Percentiles rank a stretch among this genome's conserved stretches.
Conservation (phyloP, 2,329 filamentous ascomycete species). For the Fusarium falciforme region DNA sequence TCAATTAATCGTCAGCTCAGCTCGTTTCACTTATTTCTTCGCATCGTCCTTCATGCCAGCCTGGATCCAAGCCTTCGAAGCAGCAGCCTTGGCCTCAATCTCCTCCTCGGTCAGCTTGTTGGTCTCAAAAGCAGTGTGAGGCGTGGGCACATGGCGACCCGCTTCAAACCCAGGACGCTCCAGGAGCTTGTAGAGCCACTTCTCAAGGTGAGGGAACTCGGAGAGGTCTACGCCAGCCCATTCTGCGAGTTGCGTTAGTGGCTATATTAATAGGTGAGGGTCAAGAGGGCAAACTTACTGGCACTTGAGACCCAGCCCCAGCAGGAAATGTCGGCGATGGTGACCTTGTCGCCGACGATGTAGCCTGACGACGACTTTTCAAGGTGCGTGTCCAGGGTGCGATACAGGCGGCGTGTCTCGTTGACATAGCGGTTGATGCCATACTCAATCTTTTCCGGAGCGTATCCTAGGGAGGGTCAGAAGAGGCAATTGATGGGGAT, state of each 20-base stretch:
- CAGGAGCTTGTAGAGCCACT: constrained; percentile 80
- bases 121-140: constrained; percentile 68
- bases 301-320: constrained; percentile 79
- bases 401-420: constrained; percentile 85
- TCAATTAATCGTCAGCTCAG: background rate
- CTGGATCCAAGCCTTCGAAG: constrained; percentile 73
- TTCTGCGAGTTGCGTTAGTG: constrained; percentile 37
- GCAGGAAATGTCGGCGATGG: constrained; percentile 82
- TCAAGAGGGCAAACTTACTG: constrained; percentile 48
- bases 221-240: constrained; percentile 68
- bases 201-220: constrained; percentile 80
- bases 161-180: constrained; percentile 78
- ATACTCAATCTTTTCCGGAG: constrained; percentile 84
- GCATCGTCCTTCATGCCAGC: constrained; percentile 75
- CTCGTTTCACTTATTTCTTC: constrained; percentile 53
- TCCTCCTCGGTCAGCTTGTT: constrained; percentile 60
- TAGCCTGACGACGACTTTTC: constrained; percentile 65
- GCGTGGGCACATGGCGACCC: constrained; percentile 77
- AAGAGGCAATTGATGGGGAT: fast-evolving
- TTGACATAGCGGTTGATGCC: constrained; percentile 85
- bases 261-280: too few species aligned
- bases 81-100: constrained; percentile 67
- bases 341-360: constrained; percentile 75
- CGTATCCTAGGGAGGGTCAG: constrained; percentile 65
- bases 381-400: constrained; percentile 80